These are phyloP conservation scores for Chloroidium sp. DNA, from an alignment of 163 green algal genomes.

Conservation along the genomic window DNA sequence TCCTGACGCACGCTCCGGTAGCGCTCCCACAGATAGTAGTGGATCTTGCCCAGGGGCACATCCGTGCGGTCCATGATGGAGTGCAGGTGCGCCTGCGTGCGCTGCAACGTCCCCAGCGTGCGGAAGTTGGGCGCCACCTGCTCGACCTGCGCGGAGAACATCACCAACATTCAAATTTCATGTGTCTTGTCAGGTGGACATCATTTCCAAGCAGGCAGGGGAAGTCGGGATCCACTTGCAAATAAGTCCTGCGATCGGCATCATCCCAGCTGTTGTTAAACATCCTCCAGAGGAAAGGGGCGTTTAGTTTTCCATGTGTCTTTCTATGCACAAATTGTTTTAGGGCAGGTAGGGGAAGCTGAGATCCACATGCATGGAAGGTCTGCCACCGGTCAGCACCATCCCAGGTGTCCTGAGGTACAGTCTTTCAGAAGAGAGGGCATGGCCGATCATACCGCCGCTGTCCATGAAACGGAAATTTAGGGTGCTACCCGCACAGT, in stretches of 20 bases:
- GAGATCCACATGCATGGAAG: too few species aligned
- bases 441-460: too few species aligned
- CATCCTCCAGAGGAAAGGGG: not conserved
- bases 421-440: too few species aligned
- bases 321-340: too few species aligned
- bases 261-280: not conserved
- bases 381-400: too few species aligned
- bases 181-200: not conserved
- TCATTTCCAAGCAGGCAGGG: not conserved
- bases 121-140: slow-evolving; percentile 43
- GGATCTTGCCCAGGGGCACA: slow-evolving; percentile 20
- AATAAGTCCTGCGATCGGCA: not conserved
- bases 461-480: too few species aligned
- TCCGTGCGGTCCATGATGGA: slow-evolving; percentile 45
- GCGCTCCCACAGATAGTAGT: slow-evolving; percentile 80
- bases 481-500: too few species aligned
- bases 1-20: slow-evolving; percentile 72
- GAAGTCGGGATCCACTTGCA: not conserved
- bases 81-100: slow-evolving; percentile 60
- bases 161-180: not conserved
- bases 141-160: slow-evolving; percentile 18
- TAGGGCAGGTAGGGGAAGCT: too few species aligned
- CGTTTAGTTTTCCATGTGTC: too few species aligned
- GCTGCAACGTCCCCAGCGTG: slow-evolving; percentile 44
- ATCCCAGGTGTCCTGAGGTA: too few species aligned